These are phyloP conservation scores for Parmales sp. DNA, from an alignment of 108 stramenopile genomes.

Conservation along the genomic window DNA sequence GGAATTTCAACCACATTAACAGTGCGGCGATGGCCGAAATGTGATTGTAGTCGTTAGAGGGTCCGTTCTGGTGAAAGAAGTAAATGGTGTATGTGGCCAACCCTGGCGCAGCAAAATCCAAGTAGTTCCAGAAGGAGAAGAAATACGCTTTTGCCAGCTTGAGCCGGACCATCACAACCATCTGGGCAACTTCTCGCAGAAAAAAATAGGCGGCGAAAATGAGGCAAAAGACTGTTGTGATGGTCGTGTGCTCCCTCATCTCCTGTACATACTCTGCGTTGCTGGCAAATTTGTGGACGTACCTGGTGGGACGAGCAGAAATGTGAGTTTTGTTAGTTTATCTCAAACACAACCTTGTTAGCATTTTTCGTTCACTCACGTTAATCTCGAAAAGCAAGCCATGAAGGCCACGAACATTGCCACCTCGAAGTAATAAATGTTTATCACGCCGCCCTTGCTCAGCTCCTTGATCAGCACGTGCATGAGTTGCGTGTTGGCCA, in stretches of 20 bases:
- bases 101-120: not conserved
- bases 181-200: not conserved
- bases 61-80: not conserved
- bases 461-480: no score
- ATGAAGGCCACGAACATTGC: not conserved
- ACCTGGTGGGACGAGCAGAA: no score
- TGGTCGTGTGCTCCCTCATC: no score
- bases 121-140: not conserved
- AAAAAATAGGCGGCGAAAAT: not conserved
- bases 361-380: no score
- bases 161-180: not conserved
- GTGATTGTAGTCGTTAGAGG: not conserved
- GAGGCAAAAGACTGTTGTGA: conserved; percentile 1
- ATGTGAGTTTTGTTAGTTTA: no score
- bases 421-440: not conserved
- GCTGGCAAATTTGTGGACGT: no score
- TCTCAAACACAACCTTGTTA: no score
- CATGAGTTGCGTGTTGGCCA: no score
- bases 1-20: not conserved
- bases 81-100: not conserved
- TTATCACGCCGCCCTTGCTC: not conserved
- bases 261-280: no score
- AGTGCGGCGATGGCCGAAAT: not conserved
- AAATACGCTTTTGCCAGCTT: not conserved
- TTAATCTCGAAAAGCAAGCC: not conserved